Evolutionary conservation across 208 protist genomes (phyloP).

Genomic region (Leishmania tarentolae): DNA sequence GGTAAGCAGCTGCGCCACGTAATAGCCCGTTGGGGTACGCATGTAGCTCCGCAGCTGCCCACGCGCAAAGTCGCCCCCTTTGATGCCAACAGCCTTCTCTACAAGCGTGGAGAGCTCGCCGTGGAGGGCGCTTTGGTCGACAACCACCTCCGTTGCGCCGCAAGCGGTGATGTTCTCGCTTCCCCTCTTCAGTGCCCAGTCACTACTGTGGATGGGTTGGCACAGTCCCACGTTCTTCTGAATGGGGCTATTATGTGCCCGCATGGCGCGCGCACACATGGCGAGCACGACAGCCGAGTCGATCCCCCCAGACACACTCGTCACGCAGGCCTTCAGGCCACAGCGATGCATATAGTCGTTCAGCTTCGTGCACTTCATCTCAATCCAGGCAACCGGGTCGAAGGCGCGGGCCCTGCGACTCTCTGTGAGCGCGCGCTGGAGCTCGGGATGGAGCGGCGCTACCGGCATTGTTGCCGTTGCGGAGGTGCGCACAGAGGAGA

Average conservation of each 20-base stretch:
- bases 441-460: slow-evolving; percentile 66
- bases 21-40: slow-evolving; percentile 94
- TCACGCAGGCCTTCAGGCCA: slow-evolving; percentile 89
- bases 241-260: slow-evolving; percentile 72
- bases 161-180: slow-evolving; percentile 82
- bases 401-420: slow-evolving; percentile 80
- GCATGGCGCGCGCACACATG: slow-evolving; percentile 78
- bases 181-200: slow-evolving; percentile 87
- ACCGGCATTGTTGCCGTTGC: slow-evolving; percentile 33
- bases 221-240: slow-evolving; percentile 90
- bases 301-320: slow-evolving; percentile 93
- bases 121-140: slow-evolving; percentile 94
- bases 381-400: slow-evolving; percentile 81
- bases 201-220: slow-evolving; percentile 94
- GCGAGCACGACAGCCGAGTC: slow-evolving; percentile 94
- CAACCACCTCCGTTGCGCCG: slow-evolving; percentile 81
- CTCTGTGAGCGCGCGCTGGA: slow-evolving; percentile 60
- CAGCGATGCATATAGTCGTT: slow-evolving; percentile 92
- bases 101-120: slow-evolving; percentile 61
- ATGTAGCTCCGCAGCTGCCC: slow-evolving; percentile 96
- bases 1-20: slow-evolving; percentile 91
- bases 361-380: slow-evolving; percentile 83
- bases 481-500: not conserved
- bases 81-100: slow-evolving; percentile 73
- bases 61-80: slow-evolving; percentile 83